These are phyloP conservation scores for Cotoneaster glaucophyllus DNA, from an alignment of 306 rosid genomes.

Conservation along the genomic window DNA sequence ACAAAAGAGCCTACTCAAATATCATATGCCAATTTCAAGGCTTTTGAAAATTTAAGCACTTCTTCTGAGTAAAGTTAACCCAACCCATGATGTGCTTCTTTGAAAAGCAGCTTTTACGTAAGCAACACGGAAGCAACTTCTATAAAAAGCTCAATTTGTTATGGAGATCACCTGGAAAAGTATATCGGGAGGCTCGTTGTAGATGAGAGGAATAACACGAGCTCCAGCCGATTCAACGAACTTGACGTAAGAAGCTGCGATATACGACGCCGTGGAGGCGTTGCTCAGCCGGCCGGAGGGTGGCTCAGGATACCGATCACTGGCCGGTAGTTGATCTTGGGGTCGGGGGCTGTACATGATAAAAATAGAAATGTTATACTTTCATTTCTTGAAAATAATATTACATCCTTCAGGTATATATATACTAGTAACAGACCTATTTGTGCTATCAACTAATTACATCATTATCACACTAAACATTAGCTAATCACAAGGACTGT, in stretches of 20 bases:
- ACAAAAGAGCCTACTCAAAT: neutral
- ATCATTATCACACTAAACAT: too few relatives aligned
- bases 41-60: neutral
- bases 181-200: conserved; percentile 48
- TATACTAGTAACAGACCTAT: too few relatives aligned
- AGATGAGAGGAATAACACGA: conserved; percentile 75
- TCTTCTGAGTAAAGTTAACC: neutral
- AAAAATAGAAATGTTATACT: too few relatives aligned
- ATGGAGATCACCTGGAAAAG: conserved; percentile 40
- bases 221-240: conserved; percentile 84
- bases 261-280: conserved; percentile 50
- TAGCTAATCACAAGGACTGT: too few relatives aligned
- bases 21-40: neutral
- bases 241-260: conserved; percentile 85
- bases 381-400: too few relatives aligned
- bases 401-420: too few relatives aligned
- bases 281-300: conserved; percentile 71
- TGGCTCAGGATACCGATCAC: conserved; percentile 81
- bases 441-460: too few relatives aligned
- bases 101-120: neutral
- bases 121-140: neutral
- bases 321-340: conserved; percentile 52
- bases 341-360: conserved; percentile 43
- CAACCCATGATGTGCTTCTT: neutral
- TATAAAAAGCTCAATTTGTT: neutral